Base-by-base conservation (phyloP, 2,329 filamentous ascomycete genomes). In the Paramyrothecium roridum region DNA sequence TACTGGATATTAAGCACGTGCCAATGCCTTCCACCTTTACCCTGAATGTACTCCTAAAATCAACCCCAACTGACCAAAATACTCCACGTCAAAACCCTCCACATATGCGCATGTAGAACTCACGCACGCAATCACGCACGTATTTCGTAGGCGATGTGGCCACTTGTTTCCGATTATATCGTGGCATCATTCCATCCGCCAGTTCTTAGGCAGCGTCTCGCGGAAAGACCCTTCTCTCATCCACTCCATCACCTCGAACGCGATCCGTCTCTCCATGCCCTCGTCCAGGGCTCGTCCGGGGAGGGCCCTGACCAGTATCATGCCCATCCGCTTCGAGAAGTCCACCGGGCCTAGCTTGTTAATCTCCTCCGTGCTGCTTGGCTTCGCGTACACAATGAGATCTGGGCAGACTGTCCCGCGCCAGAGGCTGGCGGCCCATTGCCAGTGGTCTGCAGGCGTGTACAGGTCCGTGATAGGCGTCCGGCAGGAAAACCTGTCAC, bases 401-500 rank as follows among this genome's bases (percentile, higher is more conserved):
- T 98, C 93, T 0, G 93, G 86, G 0, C 89, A 91, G 1, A 93
- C 81, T 53, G 90, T 89, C 11, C 91, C 91, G 11, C 93, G 86
- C 93, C 93, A 98, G 21, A 97, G 82, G 47, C 90, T 93, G 37
- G 93, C 93, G 79, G 95, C 91, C 93, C 93, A 98, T 71, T 96
- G 90, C 92, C 93, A 98, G 74, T 98, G 93, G 65, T 96, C 92
- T n/a, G 89, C 81, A 0, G 90, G 86, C 17, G 85, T 83, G 70
- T 96, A 96, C 8, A 81, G 79, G 67, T 96, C 92, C 19, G 80
- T 76, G 61, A 96, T 91, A 1, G 89, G 88, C 47, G 93, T 85
- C 16, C 80, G 78, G 54, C 83, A 85, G 1, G 92, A 89, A 68
- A 88, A 93, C 50, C 80, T 77, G 68, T 97, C 90, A 1, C 90